Conservation (phyloP, 768 basidiomycete species). For the Mycena leptocephala region DNA sequence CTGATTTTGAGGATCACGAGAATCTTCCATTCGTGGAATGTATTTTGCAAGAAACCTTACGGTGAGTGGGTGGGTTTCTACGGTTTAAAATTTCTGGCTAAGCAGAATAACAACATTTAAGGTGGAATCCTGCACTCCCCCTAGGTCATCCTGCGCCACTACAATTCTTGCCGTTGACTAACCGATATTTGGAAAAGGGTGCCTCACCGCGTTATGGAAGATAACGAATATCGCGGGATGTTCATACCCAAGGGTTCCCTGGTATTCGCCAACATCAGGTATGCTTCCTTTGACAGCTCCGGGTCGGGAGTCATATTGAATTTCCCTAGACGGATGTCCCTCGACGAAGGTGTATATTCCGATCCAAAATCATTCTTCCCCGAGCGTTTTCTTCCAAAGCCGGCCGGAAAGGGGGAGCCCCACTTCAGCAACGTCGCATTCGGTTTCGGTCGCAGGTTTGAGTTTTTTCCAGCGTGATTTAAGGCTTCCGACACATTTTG, state of each 20-base stretch:
- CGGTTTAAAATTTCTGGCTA: background rate
- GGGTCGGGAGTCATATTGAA: background rate
- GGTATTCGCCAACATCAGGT: slow-evolving; percentile 45
- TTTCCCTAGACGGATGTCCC: slow-evolving; percentile 43
- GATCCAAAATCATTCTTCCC: slow-evolving; percentile 46
- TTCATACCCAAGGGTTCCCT: slow-evolving; percentile 50
- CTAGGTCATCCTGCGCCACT: background rate
- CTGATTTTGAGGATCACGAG: background rate
- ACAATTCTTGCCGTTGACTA: background rate
- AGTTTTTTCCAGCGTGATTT: background rate
- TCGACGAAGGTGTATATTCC: slow-evolving; percentile 45
- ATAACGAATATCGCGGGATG: slow-evolving; percentile 54
- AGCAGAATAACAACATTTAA: no score
- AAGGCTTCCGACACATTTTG: background rate
- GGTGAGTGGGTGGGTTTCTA: background rate
- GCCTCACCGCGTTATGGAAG: slow-evolving; percentile 48
- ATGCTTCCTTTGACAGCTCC: background rate
- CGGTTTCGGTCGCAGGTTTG: slow-evolving; percentile 29
- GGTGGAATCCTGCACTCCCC: background rate
- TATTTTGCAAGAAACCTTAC: background rate
- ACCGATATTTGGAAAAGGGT: slow-evolving; percentile 38
- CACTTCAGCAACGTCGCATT: slow-evolving; percentile 14
- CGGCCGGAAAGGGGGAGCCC: slow-evolving; percentile 14
- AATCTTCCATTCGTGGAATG: background rate
- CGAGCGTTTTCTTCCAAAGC: slow-evolving; percentile 41